Percentiles rank a stretch among this genome's conserved stretches.
These are phyloP conservation scores for Asclepias syriaca DNA, from an alignment of 257 asterid genomes.

Conservation along the genomic window DNA sequence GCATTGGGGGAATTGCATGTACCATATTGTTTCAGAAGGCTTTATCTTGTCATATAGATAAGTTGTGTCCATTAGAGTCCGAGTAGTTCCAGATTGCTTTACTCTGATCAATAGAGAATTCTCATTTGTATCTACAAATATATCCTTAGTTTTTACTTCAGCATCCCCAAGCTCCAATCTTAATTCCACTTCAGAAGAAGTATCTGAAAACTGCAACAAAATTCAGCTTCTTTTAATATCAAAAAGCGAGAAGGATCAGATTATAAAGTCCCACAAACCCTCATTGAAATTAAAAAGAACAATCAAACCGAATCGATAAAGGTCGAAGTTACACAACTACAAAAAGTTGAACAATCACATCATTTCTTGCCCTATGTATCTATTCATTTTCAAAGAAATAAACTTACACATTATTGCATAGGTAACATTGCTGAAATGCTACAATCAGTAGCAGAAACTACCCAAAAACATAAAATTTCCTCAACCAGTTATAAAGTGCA, in stretches of 20 bases:
- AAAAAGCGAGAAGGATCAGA: conserved; percentile 11
- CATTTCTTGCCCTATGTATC: neutral
- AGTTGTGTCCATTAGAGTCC: conserved; percentile 64
- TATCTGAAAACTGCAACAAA: conserved; percentile 67
- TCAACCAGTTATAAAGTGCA: neutral
- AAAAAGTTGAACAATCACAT: neutral
- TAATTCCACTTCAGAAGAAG: conserved; percentile 76
- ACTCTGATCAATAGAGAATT: conserved; percentile 60
- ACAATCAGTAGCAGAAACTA: neutral
- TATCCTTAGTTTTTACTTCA: conserved; percentile 46
- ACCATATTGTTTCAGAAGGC: conserved; percentile 95
- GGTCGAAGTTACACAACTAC: neutral
- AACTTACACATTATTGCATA: neutral
- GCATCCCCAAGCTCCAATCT: conserved; percentile 64
- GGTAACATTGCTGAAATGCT: neutral
- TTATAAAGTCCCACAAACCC: neutral
- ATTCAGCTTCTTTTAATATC: conserved; percentile 12
- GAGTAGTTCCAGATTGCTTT: conserved; percentile 43
- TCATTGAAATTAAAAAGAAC: neutral
- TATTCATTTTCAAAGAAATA: neutral
- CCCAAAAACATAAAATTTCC: neutral
- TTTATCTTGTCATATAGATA: conserved; percentile 69
- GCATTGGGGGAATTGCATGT: neutral
- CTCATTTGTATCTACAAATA: conserved; percentile 70
- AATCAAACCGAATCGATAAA: neutral